Evolutionary conservation across 345 rosid genomes (phyloP).

Genomic region (Populus alba): DNA sequence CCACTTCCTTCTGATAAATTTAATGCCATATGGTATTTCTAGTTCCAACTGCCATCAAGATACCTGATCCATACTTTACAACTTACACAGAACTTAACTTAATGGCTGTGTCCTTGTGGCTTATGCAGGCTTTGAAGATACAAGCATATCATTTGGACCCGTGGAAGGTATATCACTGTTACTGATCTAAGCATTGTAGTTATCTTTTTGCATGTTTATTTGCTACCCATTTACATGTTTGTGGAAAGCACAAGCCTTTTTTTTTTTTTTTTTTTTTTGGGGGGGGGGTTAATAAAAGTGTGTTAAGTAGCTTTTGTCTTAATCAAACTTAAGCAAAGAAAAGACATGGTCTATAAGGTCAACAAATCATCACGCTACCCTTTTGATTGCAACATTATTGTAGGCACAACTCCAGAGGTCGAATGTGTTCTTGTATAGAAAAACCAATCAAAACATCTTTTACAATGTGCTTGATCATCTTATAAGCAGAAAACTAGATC

Average conservation of each 20-base stretch:
- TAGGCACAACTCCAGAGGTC: not conserved
- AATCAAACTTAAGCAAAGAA: no score
- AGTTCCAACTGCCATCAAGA: conserved; percentile 1
- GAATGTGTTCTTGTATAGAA: not conserved
- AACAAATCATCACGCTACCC: not conserved
- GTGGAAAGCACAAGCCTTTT: not conserved
- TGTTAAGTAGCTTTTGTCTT: not conserved
- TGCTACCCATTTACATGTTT: conserved; percentile 12
- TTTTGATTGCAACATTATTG: not conserved
- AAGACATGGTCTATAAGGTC: not conserved
- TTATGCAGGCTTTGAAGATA: conserved; percentile 82
- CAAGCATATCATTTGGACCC: conserved; percentile 81
- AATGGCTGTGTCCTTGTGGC: not conserved
- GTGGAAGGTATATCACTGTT: conserved; percentile 66
- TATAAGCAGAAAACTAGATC: not conserved
- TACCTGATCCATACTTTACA: not conserved
- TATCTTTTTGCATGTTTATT: conserved; percentile 9
- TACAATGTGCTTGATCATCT: not conserved
- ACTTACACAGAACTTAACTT: not conserved
- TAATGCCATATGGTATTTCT: not conserved
- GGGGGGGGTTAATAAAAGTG: not conserved
- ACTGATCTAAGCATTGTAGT: conserved; percentile 18
- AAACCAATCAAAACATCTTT: not conserved
- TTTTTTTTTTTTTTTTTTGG: not conserved
- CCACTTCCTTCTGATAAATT: not conserved